phyloP scores from a whole-genome alignment of 2,329 filamentous ascomycete species.

The Fusarium caatingaense region DNA sequence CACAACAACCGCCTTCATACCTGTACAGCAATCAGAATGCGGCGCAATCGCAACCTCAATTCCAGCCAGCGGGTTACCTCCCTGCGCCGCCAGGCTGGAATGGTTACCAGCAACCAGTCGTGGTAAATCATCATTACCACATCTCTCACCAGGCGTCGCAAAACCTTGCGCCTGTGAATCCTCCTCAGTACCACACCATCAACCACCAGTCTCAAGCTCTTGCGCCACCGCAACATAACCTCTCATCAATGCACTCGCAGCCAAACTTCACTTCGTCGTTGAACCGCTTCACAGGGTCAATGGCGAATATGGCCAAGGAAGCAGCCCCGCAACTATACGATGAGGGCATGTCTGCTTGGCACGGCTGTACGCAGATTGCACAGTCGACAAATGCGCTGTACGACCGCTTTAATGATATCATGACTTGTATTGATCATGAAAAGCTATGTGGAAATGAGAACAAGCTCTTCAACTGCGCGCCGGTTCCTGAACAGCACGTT shows the following conservation, averaged over 20 bases:
- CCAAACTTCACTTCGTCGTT: constrained; percentile 36
- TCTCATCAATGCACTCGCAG: constrained; percentile 12
- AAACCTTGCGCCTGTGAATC: not conserved
- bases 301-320: constrained; percentile 58
- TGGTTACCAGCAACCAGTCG: constrained; percentile 55
- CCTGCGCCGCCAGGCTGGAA: constrained; percentile 41
- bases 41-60: constrained; percentile 40
- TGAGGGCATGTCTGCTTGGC: constrained; percentile 57
- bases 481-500: not conserved
- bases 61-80: constrained; percentile 41
- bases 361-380: constrained; percentile 55
- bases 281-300: constrained; percentile 54
- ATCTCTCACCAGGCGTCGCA: constrained; percentile 41
- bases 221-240: constrained; percentile 4
- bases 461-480: constrained; percentile 60
- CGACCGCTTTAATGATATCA: constrained; percentile 74
- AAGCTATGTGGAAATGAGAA: constrained; percentile 63
- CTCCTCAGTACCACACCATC: constrained; percentile 3
- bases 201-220: not conserved
- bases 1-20: constrained; percentile 20
- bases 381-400: constrained; percentile 62
- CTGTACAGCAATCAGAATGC: constrained; percentile 40
- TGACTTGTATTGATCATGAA: constrained; percentile 78
- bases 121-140: constrained; percentile 66
- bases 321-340: constrained; percentile 56